Base-by-base conservation (phyloP, 495 filamentous ascomycete genomes). In the Tuber aestivum region DNA sequence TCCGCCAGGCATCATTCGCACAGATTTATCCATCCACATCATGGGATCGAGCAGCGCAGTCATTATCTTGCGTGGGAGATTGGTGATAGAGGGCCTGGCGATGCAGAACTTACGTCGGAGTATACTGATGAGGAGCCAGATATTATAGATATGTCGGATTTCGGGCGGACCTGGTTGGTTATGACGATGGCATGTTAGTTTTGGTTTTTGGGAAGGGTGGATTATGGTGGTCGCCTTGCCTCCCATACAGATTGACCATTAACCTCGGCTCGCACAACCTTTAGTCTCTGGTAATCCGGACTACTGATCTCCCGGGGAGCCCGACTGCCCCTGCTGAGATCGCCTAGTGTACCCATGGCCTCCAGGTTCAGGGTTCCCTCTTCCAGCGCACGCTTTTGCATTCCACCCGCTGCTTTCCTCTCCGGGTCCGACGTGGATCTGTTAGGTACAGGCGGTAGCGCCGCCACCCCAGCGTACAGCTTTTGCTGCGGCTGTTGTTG, bases 201-300 rank as follows among this genome's bases (percentile, higher is more conserved):
- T 32, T 27, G 16, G 32, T 35, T 14, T 20, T 16, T 65, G 27
- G 35, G 18, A 41, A 16, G 70, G 41, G 9, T 27, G 70, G 70
- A 71, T 14, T 18, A 71, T 71, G 35, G 32, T 14, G 5, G 40
- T 45, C n/a, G 42, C 12, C 74, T 71, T 69, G 77, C 78, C 74
- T 80, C 65, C 78, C 78, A 80, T 32, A 72, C 41, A 7, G 73
- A 74, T 45, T 80, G 74, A 6, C 78, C 78, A 77, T 80, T 80
- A 14, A 80, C 74, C 32, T 80, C 77, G 14, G 73, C 74, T 44
- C 74, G 79, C 71, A 80, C 78, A 37, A 80, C 74, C 41, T 72
- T 79, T 48, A 80, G 48, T 32, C 77, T 73, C 23, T 50, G 73
- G 61, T 73, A 80, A n/a, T 74, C 78, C 20, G 74, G 68, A 23